Base-by-base conservation (phyloP, 2,329 filamentous ascomycete genomes). In the Aureobasidium sp. region DNA sequence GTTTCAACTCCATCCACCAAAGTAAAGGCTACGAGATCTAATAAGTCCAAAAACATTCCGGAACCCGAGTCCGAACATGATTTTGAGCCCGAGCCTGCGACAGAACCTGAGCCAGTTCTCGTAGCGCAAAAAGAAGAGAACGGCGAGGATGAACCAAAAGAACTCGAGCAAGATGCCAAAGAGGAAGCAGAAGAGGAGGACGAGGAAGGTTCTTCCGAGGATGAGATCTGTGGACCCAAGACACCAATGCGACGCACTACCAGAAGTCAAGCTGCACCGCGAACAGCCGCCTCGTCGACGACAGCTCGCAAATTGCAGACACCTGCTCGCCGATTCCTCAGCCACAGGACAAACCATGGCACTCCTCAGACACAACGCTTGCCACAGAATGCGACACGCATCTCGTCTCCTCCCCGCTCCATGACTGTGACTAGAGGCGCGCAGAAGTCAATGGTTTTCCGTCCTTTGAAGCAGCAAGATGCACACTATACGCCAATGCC, bases 211-310 rank as follows among this genome's bases (percentile, higher is more conserved):
- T 61, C 47, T 26, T 66, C 65, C n/a, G 65, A 66, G 9, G 65
- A 66, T 43, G 65, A 66, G 29, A 41, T 66, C 13, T 66, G 65
- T 34, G 65, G 65, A 2, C 65, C 65, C 27, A 66, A 66, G 56
- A 66, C 65, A 37, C 63, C 65, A 9, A 61, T 66, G 50, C 48
- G 56, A 7, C 61, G 55, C 32, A 36, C 60, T 26, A 52, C 52
- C 27, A 47, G 32, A 27, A 59, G 55, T 15, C 55, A 46, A n/a
- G 32, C 29, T 27, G 43, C 55, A 13, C 32, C 55, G 27, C 56
- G 46, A 37, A 34, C 47, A 17, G 34, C 13, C 17, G 8, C 50
- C 5, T 41, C 34, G 1, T 47, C 60, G 8, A 29, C 43, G n/a
- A 56, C 17, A 15, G 32, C 60, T 27, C 60, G 44, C 34, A 55